Evolutionary conservation across 2,329 filamentous ascomycete genomes (phyloP).

Genomic region (Claviceps sp.): DNA sequence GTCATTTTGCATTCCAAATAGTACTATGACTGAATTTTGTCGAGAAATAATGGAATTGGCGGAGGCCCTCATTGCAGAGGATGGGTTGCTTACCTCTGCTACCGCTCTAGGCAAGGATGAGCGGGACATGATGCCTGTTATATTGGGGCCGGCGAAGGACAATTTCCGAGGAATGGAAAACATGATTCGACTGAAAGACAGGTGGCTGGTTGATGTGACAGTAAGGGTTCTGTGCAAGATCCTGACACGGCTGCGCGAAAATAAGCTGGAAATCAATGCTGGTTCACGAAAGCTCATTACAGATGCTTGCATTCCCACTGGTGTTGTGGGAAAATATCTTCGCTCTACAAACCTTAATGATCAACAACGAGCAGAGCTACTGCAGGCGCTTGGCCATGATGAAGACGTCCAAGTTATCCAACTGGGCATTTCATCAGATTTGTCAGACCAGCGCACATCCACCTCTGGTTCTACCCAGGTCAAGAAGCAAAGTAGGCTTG

Average conservation of each 20-base stretch:
- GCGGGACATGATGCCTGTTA: slow-evolving; percentile 25
- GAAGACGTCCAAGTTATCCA: slow-evolving; percentile 39
- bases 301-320: slow-evolving; percentile 49
- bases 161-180: slow-evolving; percentile 59
- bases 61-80: slow-evolving; percentile 71
- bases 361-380: slow-evolving; percentile 73
- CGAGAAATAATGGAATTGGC: slow-evolving; percentile 92
- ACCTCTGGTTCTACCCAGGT: slow-evolving; percentile 19
- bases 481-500: slow-evolving; percentile 47
- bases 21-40: slow-evolving; percentile 80
- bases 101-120: slow-evolving; percentile 22
- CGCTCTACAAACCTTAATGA: slow-evolving; percentile 68
- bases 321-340: slow-evolving; percentile 36
- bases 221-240: slow-evolving; percentile 77
- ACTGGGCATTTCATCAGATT: slow-evolving; percentile 19
- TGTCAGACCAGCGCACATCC: slow-evolving; percentile 8
- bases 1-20: slow-evolving; percentile 64
- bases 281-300: slow-evolving; percentile 48
- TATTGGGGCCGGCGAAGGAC: slow-evolving; percentile 26
- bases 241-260: slow-evolving; percentile 65
- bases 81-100: slow-evolving; percentile 67
- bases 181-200: slow-evolving; percentile 83
- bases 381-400: slow-evolving; percentile 46
- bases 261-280: slow-evolving; percentile 55
- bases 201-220: slow-evolving; percentile 69